Evolutionary conservation across 164 flowering plant genomes (phyloP).

Genomic region (Aristolochia californica): DNA sequence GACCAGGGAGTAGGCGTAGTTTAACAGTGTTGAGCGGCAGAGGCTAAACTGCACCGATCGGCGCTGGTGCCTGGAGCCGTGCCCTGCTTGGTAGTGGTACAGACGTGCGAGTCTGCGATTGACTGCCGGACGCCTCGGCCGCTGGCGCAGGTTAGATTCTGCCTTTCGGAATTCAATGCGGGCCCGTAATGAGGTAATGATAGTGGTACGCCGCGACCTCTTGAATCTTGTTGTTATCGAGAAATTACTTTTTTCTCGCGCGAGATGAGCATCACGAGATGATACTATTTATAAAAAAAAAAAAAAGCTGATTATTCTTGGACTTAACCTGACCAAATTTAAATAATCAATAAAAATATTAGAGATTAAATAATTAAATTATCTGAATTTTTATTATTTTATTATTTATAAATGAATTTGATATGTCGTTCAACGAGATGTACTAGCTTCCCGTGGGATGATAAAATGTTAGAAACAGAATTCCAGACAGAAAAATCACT

Average conservation of each 20-base stretch:
- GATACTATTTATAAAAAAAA: no score
- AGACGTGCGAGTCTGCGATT: no score
- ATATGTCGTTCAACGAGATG: neutral
- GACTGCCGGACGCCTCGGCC: neutral
- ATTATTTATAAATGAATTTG: neutral
- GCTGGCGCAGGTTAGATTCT: slow-evolving; percentile 5
- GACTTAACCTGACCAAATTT: no score
- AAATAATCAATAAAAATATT: no score
- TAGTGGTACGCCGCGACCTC: neutral
- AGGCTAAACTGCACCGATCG: neutral
- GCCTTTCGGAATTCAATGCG: slow-evolving; percentile 6
- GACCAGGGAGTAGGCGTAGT: neutral
- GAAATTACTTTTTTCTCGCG: no score
- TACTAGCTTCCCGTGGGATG: neutral
- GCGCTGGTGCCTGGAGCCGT: neutral
- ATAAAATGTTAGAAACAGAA: neutral
- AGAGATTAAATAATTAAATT: no score
- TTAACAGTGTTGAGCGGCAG: neutral
- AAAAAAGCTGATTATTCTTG: no score
- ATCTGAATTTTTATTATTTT: neutral
- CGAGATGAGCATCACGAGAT: no score
- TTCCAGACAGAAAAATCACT: neutral
- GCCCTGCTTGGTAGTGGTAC: no score
- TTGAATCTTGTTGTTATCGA: neutral
- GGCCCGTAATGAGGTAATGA: neutral